phyloP scores from a whole-genome alignment of 192 early-diverging fungal genomes.

The Coemansia sp. region DNA sequence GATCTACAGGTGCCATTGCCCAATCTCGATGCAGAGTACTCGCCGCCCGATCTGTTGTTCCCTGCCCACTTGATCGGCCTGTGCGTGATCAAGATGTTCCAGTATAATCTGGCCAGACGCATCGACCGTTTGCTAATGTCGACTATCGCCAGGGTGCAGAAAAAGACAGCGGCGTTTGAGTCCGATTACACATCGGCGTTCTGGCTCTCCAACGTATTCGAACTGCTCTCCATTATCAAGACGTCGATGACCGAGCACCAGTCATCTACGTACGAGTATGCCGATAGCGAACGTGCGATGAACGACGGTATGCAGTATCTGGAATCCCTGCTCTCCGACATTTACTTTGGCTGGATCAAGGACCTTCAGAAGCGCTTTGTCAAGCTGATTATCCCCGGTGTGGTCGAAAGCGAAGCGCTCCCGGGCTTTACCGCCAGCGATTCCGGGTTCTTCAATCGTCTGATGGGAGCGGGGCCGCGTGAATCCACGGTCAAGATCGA shows the following conservation, averaged over 20 bases:
- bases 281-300: slow-evolving; percentile 75
- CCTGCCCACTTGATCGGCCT: slow-evolving; percentile 91
- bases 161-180: slow-evolving; percentile 64
- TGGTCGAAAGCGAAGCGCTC: slow-evolving; percentile 94
- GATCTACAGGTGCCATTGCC: slow-evolving; percentile 89
- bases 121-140: slow-evolving; percentile 85
- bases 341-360: slow-evolving; percentile 98
- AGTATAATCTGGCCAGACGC: slow-evolving; percentile 77
- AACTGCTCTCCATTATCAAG: slow-evolving; percentile 88
- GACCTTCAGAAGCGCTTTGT: slow-evolving; percentile 91
- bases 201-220: slow-evolving; percentile 97
- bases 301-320: slow-evolving; percentile 87
- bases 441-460: slow-evolving; percentile 87
- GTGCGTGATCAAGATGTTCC: slow-evolving; percentile 83
- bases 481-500: slow-evolving; percentile 88
- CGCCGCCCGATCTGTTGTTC: slow-evolving; percentile 78
- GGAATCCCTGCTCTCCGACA: slow-evolving; percentile 88
- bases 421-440: slow-evolving; percentile 95
- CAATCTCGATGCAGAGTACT: slow-evolving; percentile 72
- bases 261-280: slow-evolving; percentile 62
- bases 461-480: slow-evolving; percentile 74
- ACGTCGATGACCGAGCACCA: slow-evolving; percentile 73
- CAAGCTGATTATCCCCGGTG: slow-evolving; percentile 94
- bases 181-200: slow-evolving; percentile 73
- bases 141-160: slow-evolving; percentile 81